These are phyloP conservation scores for Lactarius hengduanensis DNA, from an alignment of 768 basidiomycete species.

Conservation along the genomic window DNA sequence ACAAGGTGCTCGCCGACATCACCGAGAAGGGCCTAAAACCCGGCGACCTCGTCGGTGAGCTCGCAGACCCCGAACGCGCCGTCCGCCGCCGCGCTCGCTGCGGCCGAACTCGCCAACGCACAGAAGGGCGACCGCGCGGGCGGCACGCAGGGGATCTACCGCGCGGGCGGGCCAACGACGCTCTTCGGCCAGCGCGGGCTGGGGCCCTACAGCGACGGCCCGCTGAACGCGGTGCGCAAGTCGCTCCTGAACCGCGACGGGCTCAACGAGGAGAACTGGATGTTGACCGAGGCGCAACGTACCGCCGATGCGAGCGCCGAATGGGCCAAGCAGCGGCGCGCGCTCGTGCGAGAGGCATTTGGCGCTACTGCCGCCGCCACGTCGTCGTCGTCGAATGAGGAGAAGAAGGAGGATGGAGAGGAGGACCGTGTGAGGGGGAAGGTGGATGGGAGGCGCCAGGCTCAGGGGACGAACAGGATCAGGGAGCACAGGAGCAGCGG, in stretches of 20 bases:
- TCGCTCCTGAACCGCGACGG: slow-evolving; percentile 75
- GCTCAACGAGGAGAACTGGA: slow-evolving; percentile 89
- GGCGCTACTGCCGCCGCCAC: slow-evolving; percentile 29
- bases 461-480: slow-evolving; percentile 2
- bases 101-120: slow-evolving; percentile 39
- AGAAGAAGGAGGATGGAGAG: slow-evolving; percentile 35
- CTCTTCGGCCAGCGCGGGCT: slow-evolving; percentile 79
- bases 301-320: slow-evolving; percentile 62
- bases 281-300: slow-evolving; percentile 72
- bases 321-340: slow-evolving; percentile 57
- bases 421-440: slow-evolving; percentile 29
- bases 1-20: slow-evolving; percentile 72
- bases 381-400: slow-evolving; percentile 8
- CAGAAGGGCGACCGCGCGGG: slow-evolving; percentile 49
- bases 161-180: slow-evolving; percentile 90
- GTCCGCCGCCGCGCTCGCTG: slow-evolving; percentile 45
- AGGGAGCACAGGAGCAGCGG: slow-evolving; percentile 32
- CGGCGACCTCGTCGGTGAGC: slow-evolving; percentile 79
- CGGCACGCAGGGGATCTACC: slow-evolving; percentile 68
- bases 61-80: slow-evolving; percentile 64
- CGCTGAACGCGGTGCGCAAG: slow-evolving; percentile 80
- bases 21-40: slow-evolving; percentile 79
- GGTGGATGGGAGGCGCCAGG: slow-evolving; percentile 31
- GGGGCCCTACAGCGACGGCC: slow-evolving; percentile 87
- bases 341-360: slow-evolving; percentile 51